Evolutionary conservation across 176 grass and related monocot species (phyloP).

Genomic region (Oryza officinalis): DNA sequence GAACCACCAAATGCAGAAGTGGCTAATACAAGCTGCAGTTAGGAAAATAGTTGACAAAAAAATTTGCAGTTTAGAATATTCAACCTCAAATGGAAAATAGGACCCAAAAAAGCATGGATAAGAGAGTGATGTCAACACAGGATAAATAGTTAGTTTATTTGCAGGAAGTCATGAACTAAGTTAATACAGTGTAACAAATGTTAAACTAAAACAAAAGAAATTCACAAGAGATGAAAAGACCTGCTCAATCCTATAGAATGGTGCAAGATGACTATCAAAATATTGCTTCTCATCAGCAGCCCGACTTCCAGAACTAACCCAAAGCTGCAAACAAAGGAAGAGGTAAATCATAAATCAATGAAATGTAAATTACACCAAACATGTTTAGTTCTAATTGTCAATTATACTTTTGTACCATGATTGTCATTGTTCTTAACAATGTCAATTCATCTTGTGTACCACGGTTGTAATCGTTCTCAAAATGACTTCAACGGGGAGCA

Average conservation of each 20-base stretch:
- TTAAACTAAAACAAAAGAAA: slow-evolving; percentile 22
- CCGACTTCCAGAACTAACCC: slow-evolving; percentile 82
- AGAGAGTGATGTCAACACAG: slow-evolving; percentile 20
- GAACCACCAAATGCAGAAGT: slow-evolving; percentile 46
- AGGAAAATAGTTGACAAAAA: slow-evolving; percentile 7
- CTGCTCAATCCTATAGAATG: slow-evolving; percentile 99
- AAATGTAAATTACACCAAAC: slow-evolving; percentile 5
- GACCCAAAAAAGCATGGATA: slow-evolving; percentile 12
- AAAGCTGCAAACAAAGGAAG: slow-evolving; percentile 65
- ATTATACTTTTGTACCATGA: background rate
- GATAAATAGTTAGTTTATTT: slow-evolving; percentile 13
- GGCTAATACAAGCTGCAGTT: slow-evolving; percentile 81
- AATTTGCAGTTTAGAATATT: slow-evolving; percentile 25
- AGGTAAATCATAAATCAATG: slow-evolving; percentile 3
- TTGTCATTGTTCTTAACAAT: background rate
- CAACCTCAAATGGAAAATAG: slow-evolving; percentile 30
- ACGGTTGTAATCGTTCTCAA: background rate
- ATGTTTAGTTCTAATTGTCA: background rate
- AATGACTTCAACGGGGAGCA: background rate
- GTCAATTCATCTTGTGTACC: background rate
- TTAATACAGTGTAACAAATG: slow-evolving; percentile 21
- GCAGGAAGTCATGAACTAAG: background rate
- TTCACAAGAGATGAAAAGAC: slow-evolving; percentile 34
- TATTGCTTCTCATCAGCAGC: slow-evolving; percentile 82
- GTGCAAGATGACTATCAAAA: slow-evolving; percentile 92